Percentiles rank a stretch among this genome's conserved stretches.
Conservation (phyloP, 192 early-diverging fungal species). For the Podochytrium sp. region DNA sequence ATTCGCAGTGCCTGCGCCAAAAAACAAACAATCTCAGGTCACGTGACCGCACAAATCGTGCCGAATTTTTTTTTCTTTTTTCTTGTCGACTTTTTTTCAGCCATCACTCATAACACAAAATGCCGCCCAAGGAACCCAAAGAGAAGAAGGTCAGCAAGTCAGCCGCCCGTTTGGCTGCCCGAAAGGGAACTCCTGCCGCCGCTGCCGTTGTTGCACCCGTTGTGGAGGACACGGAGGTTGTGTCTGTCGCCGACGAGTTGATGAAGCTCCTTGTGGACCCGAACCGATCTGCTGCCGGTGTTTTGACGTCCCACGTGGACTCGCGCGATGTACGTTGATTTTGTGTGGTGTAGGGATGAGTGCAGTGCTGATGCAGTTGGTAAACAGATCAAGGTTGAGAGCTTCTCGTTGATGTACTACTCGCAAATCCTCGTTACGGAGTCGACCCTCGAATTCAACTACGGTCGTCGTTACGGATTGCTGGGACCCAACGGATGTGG, state of each 20-base stretch:
- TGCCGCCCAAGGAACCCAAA: slow-evolving; percentile 32
- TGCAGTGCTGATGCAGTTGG: neutral
- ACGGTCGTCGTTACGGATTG: slow-evolving; percentile 95
- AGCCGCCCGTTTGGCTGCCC: slow-evolving; percentile 25
- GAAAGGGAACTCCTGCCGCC: slow-evolving; percentile 7
- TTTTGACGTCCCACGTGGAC: slow-evolving; percentile 84
- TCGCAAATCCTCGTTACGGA: slow-evolving; percentile 94
- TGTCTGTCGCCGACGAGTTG: slow-evolving; percentile 37
- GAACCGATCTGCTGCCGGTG: slow-evolving; percentile 89
- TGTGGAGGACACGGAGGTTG: neutral
- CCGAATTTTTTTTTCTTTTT: slow-evolving; percentile 14
- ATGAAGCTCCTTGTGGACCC: slow-evolving; percentile 58
- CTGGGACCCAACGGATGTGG: slow-evolving; percentile 93
- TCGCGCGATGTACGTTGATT: slow-evolving; percentile 74
- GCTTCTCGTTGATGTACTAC: slow-evolving; percentile 90
- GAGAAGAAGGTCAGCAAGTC: slow-evolving; percentile 23
- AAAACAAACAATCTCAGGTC: neutral
- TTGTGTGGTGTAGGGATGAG: neutral
- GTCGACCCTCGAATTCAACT: slow-evolving; percentile 96
- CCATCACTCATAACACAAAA: slow-evolving; percentile 4
- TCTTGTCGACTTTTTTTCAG: slow-evolving; percentile 1
- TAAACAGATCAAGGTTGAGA: slow-evolving; percentile 70
- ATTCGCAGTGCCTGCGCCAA: too few species aligned
- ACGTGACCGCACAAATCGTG: neutral
- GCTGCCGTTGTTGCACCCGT: slow-evolving; percentile 8